Evolutionary conservation across 176 grass and related monocot genomes (phyloP).

Genomic region (Oryza glumipatula): DNA sequence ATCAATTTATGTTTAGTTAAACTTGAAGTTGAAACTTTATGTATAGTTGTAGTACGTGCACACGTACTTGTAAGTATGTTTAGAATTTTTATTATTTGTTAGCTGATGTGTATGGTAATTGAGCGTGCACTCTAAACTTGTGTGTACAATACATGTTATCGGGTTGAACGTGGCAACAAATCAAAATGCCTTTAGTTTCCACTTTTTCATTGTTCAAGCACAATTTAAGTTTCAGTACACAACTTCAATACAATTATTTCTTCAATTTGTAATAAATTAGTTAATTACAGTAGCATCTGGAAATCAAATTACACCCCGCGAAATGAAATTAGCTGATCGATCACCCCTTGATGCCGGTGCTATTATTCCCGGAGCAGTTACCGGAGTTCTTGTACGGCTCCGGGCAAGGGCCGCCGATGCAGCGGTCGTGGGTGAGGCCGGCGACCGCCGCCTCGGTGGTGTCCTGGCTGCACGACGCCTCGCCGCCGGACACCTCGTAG

Average conservation of each 20-base stretch:
- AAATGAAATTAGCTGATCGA: not conserved
- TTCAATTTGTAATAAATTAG: not conserved
- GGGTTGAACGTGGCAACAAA: no score
- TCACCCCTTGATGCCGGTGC: not conserved
- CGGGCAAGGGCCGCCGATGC: not conserved
- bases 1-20: no score
- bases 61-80: no score
- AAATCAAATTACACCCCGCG: not conserved
- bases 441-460: not conserved
- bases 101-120: no score
- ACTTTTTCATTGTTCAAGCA: not conserved
- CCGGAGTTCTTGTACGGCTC: not conserved
- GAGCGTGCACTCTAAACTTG: no score
- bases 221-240: not conserved
- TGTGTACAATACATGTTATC: no score
- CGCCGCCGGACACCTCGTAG: slow-evolving; percentile 4
- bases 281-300: not conserved
- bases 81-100: no score
- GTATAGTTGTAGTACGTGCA: no score
- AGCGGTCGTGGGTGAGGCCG: not conserved
- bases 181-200: not conserved
- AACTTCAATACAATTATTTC: not conserved
- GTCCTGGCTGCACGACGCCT: not conserved
- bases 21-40: no score
- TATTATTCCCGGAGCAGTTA: not conserved